These are phyloP conservation scores for Mycena capillaripes DNA, from an alignment of 768 basidiomycete genomes.

Conservation along the genomic window DNA sequence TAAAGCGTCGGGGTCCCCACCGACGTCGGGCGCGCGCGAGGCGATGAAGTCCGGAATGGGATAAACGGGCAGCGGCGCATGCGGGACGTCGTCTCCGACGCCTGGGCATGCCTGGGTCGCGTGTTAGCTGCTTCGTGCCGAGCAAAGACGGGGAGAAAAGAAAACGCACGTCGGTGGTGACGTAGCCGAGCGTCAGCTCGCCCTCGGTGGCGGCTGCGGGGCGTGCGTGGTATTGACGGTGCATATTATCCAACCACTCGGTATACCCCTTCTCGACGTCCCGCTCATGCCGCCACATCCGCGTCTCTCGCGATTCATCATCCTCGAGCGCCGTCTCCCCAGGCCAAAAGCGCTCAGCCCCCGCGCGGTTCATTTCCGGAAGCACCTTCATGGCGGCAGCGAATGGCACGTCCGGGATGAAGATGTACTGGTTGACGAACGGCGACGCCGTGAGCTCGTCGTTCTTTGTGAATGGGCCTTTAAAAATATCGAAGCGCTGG, in stretches of 20 bases:
- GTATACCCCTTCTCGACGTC: slow-evolving; percentile 53
- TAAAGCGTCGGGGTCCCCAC: slow-evolving; percentile 40
- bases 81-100: slow-evolving; percentile 41
- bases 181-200: slow-evolving; percentile 65
- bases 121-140: neutral
- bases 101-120: slow-evolving; percentile 42
- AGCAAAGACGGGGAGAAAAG: neutral
- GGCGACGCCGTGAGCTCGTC: slow-evolving; percentile 69
- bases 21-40: slow-evolving; percentile 50
- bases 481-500: slow-evolving; percentile 62
- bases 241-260: slow-evolving; percentile 60
- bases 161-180: slow-evolving; percentile 57
- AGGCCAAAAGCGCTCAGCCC: slow-evolving; percentile 31
- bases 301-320: slow-evolving; percentile 6
- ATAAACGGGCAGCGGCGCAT: slow-evolving; percentile 23
- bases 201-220: slow-evolving; percentile 35
- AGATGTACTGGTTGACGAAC: slow-evolving; percentile 63
- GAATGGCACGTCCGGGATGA: slow-evolving; percentile 58
- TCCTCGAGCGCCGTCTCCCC: neutral
- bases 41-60: slow-evolving; percentile 34
- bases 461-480: slow-evolving; percentile 71
- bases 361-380: slow-evolving; percentile 43
- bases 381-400: slow-evolving; percentile 57
- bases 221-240: slow-evolving; percentile 34
- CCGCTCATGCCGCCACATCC: slow-evolving; percentile 45